phyloP scores from a whole-genome alignment of 2,329 filamentous ascomycete genomes.

The Phyllosticta citriasiana region DNA sequence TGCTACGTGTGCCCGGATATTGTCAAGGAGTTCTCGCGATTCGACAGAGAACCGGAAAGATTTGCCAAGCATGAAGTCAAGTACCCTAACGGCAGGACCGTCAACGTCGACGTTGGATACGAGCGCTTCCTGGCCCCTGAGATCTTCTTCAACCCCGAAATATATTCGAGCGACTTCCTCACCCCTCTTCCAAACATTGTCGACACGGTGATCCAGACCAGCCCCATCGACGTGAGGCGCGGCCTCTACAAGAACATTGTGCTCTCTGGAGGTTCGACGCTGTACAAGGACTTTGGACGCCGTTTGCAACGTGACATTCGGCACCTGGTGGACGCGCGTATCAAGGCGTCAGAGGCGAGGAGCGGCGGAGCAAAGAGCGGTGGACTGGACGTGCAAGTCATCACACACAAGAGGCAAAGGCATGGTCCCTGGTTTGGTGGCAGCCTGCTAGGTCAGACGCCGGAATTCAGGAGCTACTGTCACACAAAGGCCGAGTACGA shows the following conservation, averaged over 20 bases:
- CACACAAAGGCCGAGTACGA: slow-evolving; percentile 52
- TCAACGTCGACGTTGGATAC: slow-evolving; percentile 87
- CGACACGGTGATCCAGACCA: slow-evolving; percentile 93
- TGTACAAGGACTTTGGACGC: slow-evolving; percentile 97
- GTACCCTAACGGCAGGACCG: slow-evolving; percentile 74
- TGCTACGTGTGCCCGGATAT: slow-evolving; percentile 98
- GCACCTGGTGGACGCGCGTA: slow-evolving; percentile 86
- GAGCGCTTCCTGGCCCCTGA: slow-evolving; percentile 96
- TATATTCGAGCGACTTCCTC: slow-evolving; percentile 97
- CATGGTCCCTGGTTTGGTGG: slow-evolving; percentile 99
- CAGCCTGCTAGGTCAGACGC: slow-evolving; percentile 89
- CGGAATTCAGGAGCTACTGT: slow-evolving; percentile 97
- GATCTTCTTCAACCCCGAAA: slow-evolving; percentile 99
- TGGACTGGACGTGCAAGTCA: slow-evolving; percentile 91
- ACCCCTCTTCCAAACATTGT: slow-evolving; percentile 91
- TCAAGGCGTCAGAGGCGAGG: slow-evolving; percentile 80
- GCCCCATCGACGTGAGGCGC: slow-evolving; percentile 91
- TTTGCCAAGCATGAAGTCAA: slow-evolving; percentile 85
- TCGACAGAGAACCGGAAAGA: slow-evolving; percentile 79
- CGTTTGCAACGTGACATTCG: slow-evolving; percentile 95
- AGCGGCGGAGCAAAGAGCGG: slow-evolving; percentile 90
- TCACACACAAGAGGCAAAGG: slow-evolving; percentile 92
- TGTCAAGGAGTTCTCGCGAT: slow-evolving; percentile 93
- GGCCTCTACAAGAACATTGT: slow-evolving; percentile 99
- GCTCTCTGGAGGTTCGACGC: slow-evolving; percentile 86